Evolutionary conservation across 2,329 filamentous ascomycete genomes (phyloP).

Genomic region (Sporothrix euskadiensis): DNA sequence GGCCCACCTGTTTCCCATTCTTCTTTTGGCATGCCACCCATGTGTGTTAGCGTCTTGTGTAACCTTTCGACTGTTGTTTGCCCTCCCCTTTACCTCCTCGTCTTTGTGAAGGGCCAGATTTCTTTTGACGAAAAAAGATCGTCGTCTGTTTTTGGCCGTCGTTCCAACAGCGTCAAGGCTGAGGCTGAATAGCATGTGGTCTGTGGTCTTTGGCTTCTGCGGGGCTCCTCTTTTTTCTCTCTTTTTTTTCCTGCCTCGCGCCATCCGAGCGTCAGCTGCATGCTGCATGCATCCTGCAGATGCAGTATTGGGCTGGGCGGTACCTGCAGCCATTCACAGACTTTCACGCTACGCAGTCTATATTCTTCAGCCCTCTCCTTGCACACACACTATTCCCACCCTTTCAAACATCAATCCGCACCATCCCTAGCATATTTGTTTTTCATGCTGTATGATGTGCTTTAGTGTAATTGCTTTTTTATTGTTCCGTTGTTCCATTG

Average conservation of each 20-base stretch:
- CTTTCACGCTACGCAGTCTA: constrained; percentile 11
- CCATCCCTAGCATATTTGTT: not conserved
- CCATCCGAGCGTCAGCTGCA: constrained; percentile 10
- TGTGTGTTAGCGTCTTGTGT: constrained; percentile 13
- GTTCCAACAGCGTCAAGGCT: not conserved
- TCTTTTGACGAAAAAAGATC: not conserved
- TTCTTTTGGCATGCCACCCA: not conserved
- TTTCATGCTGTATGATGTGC: not conserved
- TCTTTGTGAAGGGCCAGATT: not conserved
- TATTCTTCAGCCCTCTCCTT: constrained; percentile 19
- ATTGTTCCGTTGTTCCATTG: not conserved
- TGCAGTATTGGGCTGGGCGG: constrained; percentile 8
- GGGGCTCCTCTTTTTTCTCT: not conserved
- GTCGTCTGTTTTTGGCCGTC: not conserved
- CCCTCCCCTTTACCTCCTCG: not conserved
- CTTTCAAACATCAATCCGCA: not conserved
- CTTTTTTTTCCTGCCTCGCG: not conserved
- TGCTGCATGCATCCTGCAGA: constrained; percentile 17
- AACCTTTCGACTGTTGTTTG: not conserved
- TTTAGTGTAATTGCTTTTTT: not conserved
- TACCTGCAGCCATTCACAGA: not conserved
- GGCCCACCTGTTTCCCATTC: not conserved
- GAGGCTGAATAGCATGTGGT: not conserved
- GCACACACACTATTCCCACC: constrained; percentile 1
- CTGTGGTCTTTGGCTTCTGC: not conserved